phyloP scores from a whole-genome alignment of 495 filamentous ascomycete genomes.

The Neurospora africana region DNA sequence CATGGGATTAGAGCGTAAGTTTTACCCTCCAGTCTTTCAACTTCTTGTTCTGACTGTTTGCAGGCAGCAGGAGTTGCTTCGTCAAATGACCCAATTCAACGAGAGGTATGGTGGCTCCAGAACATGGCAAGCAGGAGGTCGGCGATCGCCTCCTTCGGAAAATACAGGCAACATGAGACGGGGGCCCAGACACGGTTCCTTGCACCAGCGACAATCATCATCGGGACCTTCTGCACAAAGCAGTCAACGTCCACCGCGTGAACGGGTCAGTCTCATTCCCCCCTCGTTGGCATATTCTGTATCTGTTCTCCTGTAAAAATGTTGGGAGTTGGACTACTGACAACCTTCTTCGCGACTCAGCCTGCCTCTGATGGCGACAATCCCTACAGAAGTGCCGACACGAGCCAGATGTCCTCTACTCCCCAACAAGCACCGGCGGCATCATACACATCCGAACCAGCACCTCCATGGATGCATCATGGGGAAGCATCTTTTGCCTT shows the following conservation, averaged over 20 bases:
- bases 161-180: slow-evolving; percentile 25
- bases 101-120: slow-evolving; percentile 3
- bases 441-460: background rate
- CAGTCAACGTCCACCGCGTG: background rate
- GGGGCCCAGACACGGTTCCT: slow-evolving; percentile 25
- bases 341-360: background rate
- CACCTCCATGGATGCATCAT: background rate
- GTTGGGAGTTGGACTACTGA: background rate
- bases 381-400: background rate
- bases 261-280: background rate
- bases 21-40: background rate
- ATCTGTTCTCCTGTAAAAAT: background rate
- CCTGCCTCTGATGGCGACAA: background rate
- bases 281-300: background rate
- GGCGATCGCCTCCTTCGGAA: slow-evolving; percentile 30
- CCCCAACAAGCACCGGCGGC: background rate
- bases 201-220: slow-evolving; percentile 9
- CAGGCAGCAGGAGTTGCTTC: slow-evolving; percentile 5
- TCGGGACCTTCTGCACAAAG: background rate
- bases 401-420: background rate
- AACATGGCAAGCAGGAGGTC: slow-evolving; percentile 17
- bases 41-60: background rate
- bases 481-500: background rate
- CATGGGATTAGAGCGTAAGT: background rate
- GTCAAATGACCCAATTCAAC: slow-evolving; percentile 3